Evolutionary conservation across 2,329 filamentous ascomycete genomes (phyloP).

Genomic region (Cercospora sesami): DNA sequence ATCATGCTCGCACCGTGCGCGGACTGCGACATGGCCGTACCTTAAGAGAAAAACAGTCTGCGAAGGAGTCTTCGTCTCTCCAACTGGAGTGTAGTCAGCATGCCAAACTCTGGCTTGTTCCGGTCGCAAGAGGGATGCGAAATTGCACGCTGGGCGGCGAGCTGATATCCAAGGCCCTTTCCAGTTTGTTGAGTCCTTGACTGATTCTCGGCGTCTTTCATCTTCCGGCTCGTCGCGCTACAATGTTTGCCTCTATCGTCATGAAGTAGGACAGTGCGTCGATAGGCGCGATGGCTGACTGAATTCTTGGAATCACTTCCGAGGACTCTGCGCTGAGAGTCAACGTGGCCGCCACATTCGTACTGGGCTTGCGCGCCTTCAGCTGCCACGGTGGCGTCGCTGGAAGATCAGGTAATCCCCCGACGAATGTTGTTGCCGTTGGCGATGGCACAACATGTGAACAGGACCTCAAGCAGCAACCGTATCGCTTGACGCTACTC

Average conservation of each 20-base stretch:
- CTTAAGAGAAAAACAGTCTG: no score
- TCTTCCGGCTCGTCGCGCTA: neutral
- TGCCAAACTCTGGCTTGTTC: slow-evolving; percentile 1
- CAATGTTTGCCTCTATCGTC: neutral
- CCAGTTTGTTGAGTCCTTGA: neutral
- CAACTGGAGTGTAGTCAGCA: neutral
- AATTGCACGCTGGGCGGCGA: neutral
- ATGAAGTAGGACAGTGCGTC: neutral
- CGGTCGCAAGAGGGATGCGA: neutral
- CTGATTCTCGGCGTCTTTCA: neutral
- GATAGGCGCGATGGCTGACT: neutral
- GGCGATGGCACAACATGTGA: neutral
- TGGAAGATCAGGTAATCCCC: neutral
- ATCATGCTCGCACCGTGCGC: neutral
- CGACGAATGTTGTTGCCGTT: neutral
- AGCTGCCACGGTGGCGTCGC: neutral
- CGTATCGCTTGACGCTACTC: neutral
- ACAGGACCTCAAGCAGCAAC: neutral
- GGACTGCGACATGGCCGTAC: no score
- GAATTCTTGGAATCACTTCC: neutral
- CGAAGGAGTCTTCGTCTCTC: neutral
- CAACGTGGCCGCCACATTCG: neutral
- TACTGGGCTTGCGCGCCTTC: neutral
- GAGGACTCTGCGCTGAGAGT: neutral
- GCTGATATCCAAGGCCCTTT: neutral